A percentile compares a stretch with the other conserved stretches of the same genome.
Evolutionary conservation across 1,139 yeast species (phyloP).

Genomic region (Candida frijolesensis): DNA sequence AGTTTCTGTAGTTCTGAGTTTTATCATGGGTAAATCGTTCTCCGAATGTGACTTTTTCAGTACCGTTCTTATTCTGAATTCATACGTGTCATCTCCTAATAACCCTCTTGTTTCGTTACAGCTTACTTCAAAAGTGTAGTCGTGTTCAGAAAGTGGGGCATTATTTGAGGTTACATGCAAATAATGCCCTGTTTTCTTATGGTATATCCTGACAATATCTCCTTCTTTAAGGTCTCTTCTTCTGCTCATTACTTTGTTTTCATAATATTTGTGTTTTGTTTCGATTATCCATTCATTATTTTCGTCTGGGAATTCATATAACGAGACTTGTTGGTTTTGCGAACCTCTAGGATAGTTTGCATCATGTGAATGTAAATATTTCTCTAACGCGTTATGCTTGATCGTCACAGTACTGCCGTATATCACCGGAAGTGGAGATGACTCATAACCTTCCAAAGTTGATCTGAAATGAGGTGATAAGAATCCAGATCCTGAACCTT

Average conservation of each 20-base stretch:
- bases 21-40: constrained; percentile 37
- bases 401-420: constrained; percentile 70
- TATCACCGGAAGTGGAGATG: constrained; percentile 51
- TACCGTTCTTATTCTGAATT: constrained; percentile 49
- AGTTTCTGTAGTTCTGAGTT: constrained; percentile 53
- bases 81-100: constrained; percentile 54
- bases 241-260: constrained; percentile 27
- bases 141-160: constrained; percentile 82
- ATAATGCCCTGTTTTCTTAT: constrained; percentile 59
- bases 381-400: constrained; percentile 63
- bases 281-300: constrained; percentile 75
- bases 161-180: constrained; percentile 59
- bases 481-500: constrained; percentile 53
- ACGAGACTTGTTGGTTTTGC: constrained; percentile 67
- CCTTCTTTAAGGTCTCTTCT: constrained; percentile 49
- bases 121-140: constrained; percentile 74
- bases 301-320: constrained; percentile 51
- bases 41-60: constrained; percentile 27
- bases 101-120: constrained; percentile 55
- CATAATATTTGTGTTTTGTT: constrained; percentile 32
- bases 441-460: constrained; percentile 42
- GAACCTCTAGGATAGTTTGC: constrained; percentile 56
- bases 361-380: constrained; percentile 70
- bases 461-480: constrained; percentile 64
- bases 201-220: constrained; percentile 59